Evolutionary conservation across 805 yeast species (phyloP), one percentile per base, ranked within the genome.

Genomic region (Wickerhamomyces silvicola): DNA sequence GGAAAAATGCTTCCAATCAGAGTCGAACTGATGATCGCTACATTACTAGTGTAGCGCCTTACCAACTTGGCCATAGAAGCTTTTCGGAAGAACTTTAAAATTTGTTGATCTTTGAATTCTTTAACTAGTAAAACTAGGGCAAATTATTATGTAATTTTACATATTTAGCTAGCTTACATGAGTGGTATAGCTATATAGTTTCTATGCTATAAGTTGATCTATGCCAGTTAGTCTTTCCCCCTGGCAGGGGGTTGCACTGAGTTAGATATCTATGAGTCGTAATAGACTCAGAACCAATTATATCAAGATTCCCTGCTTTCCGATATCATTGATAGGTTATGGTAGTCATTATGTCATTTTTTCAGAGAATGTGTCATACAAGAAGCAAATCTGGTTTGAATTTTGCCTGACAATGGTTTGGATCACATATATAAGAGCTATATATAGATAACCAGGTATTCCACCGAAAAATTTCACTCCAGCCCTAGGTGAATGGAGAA

Each of bases 1-100:
- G 54, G 57, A 53, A 50, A 45, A 38, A 27, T 72, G 78, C 78
- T 75, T 66, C 74, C 73, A 73, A 71, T 74, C 80, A 72, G 80
- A 74, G 62, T 75, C 68, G 81, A 75, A 74, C 81, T 73, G 80
- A 78, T 75, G 84, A 77, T 78, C 83, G 76, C 77, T 75, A 78
- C 84, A 76, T 75, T 77, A 77, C 81, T 75, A 76, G 82, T 76
- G 81, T 77, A 68, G 74, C 82, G 83, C 83, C 79, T 78, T 75
- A 76, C 82, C 83, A 74, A 62, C 71, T 67, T 64, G 70, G 71
- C 71, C 72, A 66, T 64, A 65, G 61, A 64, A 66, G 70, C 68
- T 36, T 24, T 22, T 35, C 10, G n/a, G n/a, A n/a, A n/a, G n/a
- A n/a, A n/a, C n/a, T n/a, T n/a, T n/a, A n/a, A n/a, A n/a, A n/a